Percentiles rank a stretch among this genome's conserved stretches.
These are phyloP conservation scores for Candida alai DNA, from an alignment of 805 yeast genomes.

Conservation along the genomic window DNA sequence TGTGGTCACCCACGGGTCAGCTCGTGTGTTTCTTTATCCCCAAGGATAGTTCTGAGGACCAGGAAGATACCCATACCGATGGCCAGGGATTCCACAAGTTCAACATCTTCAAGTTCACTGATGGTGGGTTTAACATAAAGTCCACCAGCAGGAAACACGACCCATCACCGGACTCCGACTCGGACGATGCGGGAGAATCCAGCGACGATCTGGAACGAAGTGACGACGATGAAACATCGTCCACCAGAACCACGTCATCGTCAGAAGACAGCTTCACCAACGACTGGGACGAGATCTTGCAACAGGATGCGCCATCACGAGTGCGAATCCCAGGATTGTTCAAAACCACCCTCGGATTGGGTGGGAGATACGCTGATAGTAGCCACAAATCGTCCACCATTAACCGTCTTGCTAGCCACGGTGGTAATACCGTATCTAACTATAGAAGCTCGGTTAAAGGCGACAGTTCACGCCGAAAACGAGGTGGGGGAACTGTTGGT, in stretches of 20 bases:
- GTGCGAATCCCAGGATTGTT: constrained; percentile 51
- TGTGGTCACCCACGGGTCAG: constrained; percentile 77
- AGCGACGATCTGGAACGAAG: constrained; percentile 20
- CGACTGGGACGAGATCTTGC: constrained; percentile 65
- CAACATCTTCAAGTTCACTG: constrained; percentile 41
- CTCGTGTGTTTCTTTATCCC: constrained; percentile 80
- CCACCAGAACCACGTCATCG: constrained; percentile 16
- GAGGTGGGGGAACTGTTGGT: constrained; percentile 11
- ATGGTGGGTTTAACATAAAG: constrained; percentile 46
- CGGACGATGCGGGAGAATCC: constrained; percentile 17
- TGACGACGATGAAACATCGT: constrained; percentile 16
- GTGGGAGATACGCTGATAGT: constrained; percentile 26
- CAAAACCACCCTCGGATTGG: constrained; percentile 38
- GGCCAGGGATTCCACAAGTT: constrained; percentile 39
- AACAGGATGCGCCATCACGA: constrained; percentile 50
- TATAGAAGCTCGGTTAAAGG: constrained; percentile 37
- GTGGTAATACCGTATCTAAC: constrained; percentile 32
- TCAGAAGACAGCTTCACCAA: constrained; percentile 61
- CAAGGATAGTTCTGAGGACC: constrained; percentile 21
- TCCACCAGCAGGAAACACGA: constrained; percentile 12
- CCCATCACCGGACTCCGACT: constrained; percentile 1
- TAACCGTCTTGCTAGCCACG: constrained; percentile 36
- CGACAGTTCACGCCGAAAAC: constrained; percentile 17
- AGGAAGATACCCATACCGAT: constrained; percentile 20
- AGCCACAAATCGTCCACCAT: constrained; percentile 24